phyloP scores from a whole-genome alignment of 2,329 filamentous ascomycete genomes.

The Mollisiaceae sp. region DNA sequence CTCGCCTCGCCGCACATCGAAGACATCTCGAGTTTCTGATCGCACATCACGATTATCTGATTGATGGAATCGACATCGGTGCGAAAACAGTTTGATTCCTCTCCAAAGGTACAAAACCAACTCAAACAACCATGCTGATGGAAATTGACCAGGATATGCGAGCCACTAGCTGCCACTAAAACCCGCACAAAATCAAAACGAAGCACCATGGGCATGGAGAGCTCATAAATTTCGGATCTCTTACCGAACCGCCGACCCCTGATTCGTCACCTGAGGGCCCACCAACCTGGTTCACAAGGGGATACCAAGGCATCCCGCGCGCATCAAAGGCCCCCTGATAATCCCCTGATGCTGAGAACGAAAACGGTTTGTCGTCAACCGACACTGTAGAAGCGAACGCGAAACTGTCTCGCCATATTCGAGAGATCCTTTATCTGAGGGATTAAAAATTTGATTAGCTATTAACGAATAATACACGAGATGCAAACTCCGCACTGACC shows the following conservation, averaged over 20 bases:
- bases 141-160: neutral
- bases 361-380: neutral
- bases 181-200: neutral
- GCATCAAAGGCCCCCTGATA: neutral
- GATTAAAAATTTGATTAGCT: no score
- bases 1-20: conserved; percentile 11
- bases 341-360: neutral
- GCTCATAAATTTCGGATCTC: neutral
- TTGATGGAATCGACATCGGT: conserved; percentile 24
- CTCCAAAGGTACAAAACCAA: neutral
- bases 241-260: neutral
- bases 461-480: no score
- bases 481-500: no score
- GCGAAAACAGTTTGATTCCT: conserved; percentile 2
- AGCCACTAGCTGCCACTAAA: neutral
- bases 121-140: neutral
- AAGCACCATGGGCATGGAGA: no score
- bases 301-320: neutral
- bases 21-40: conserved; percentile 11
- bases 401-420: neutral
- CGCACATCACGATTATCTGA: conserved; percentile 13
- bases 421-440: neutral
- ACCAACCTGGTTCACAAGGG: neutral
- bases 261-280: neutral
- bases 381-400: neutral